phyloP scores from a whole-genome alignment of 306 rosid species.

The Myrica gale region DNA sequence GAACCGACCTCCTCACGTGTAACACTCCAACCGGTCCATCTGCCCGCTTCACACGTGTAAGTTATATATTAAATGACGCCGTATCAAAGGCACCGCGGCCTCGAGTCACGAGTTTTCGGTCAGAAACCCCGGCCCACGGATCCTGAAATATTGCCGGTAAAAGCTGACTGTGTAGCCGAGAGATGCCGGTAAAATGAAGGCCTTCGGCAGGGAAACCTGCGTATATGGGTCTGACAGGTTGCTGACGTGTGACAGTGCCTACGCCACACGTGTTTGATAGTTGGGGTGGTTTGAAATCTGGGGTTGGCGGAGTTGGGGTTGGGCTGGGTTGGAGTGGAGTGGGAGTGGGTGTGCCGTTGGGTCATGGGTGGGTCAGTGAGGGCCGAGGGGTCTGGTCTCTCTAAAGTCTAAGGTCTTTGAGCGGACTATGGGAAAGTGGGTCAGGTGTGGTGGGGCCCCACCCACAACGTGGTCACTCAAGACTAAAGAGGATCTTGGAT shows the following conservation, averaged over 20 bases:
- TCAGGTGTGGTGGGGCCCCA: constrained; percentile 12
- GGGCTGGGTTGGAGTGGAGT: neutral
- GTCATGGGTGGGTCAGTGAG: too few species aligned
- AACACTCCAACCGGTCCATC: too few species aligned
- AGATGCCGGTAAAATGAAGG: constrained; percentile 1
- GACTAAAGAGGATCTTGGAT: neutral
- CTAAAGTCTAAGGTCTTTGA: neutral
- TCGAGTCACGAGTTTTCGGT: constrained; percentile 24
- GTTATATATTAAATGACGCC: neutral
- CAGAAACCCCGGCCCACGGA: constrained; percentile 14
- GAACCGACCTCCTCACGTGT: too few species aligned
- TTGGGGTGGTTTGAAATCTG: neutral
- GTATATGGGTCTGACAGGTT: neutral
- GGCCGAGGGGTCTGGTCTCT: neutral
- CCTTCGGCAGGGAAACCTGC: neutral
- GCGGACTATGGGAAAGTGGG: constrained; percentile 5
- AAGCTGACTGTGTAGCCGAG: neutral
- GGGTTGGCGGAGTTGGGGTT: neutral
- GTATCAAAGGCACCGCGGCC: constrained; percentile 20
- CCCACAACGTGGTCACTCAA: constrained; percentile 5
- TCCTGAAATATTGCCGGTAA: neutral
- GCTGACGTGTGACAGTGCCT: too few species aligned
- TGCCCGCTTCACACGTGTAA: neutral
- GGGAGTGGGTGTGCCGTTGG: neutral
- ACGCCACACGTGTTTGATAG: neutral